Conservation (phyloP, 2,329 filamentous ascomycete species). For the Bipolaris gigantea region DNA sequence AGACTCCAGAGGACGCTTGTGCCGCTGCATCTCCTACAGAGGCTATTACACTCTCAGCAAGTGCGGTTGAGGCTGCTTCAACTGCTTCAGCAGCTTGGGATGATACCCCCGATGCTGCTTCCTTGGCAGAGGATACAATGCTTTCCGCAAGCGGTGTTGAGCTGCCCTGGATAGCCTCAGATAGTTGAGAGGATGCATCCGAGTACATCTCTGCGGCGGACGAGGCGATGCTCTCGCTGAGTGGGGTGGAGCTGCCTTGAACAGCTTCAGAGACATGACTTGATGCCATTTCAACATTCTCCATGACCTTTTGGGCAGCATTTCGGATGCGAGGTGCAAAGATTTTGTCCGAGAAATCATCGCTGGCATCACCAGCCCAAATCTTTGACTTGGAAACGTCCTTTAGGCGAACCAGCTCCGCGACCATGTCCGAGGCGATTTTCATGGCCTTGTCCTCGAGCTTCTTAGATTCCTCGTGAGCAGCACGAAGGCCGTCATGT, state of each 20-base stretch:
- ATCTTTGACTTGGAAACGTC: constrained; percentile 86
- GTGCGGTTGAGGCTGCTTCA: constrained; percentile 32
- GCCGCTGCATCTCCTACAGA: constrained; percentile 43
- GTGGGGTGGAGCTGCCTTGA: constrained; percentile 37
- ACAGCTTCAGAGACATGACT: constrained; percentile 44
- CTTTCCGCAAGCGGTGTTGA: constrained; percentile 37
- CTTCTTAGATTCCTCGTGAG: constrained; percentile 67
- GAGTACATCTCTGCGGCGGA: constrained; percentile 43
- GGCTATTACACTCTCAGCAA: constrained; percentile 41
- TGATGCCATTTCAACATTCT: constrained; percentile 43
- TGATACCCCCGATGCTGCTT: constrained; percentile 41
- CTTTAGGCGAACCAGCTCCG: constrained; percentile 78
- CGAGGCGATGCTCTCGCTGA: constrained; percentile 42
- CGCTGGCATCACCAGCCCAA: constrained; percentile 68
- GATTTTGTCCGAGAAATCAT: constrained; percentile 74
- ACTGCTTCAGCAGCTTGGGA: constrained; percentile 34
- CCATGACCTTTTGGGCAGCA: constrained; percentile 47
- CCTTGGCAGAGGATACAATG: constrained; percentile 42
- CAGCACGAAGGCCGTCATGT: constrained; percentile 70
- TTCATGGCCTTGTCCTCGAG: constrained; percentile 80
- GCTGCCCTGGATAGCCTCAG: constrained; percentile 38
- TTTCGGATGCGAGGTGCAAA: constrained; percentile 60
- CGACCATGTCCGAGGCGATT: constrained; percentile 75
- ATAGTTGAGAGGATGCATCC: constrained; percentile 30
- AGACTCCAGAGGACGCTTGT: constrained; percentile 30